Conservation (phyloP, 371 early-diverging fungal species). For the Rhizopus sp. region DNA sequence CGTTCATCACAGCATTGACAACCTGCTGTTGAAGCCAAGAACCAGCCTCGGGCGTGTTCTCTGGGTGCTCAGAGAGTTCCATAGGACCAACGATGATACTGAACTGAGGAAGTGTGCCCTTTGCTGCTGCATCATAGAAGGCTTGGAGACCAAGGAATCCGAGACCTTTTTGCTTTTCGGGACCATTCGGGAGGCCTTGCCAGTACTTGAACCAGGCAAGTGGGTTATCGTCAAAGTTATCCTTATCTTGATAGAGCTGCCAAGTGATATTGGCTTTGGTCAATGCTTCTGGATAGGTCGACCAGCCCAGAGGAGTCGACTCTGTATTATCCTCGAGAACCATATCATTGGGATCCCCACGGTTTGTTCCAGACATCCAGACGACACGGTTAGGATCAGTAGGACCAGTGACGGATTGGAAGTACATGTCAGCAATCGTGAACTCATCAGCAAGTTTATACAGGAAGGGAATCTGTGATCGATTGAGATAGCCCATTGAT, state of each 20-base stretch:
- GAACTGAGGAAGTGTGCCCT: slow-evolving; percentile 29
- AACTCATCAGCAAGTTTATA: slow-evolving; percentile 30
- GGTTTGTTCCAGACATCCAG: slow-evolving; percentile 33
- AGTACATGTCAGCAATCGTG: slow-evolving; percentile 33
- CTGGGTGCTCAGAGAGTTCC: slow-evolving; percentile 27
- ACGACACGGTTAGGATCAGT: slow-evolving; percentile 32
- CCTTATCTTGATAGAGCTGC: slow-evolving; percentile 34
- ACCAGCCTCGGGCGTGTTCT: slow-evolving; percentile 32
- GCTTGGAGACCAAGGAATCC: slow-evolving; percentile 31
- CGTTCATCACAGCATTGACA: slow-evolving; percentile 32
- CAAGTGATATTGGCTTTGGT: slow-evolving; percentile 26
- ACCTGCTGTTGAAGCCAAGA: slow-evolving; percentile 35
- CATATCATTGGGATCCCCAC: slow-evolving; percentile 18
- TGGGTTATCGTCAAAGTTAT: slow-evolving; percentile 22
- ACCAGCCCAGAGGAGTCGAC: slow-evolving; percentile 17
- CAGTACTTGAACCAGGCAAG: slow-evolving; percentile 35
- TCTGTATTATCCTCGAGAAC: slow-evolving; percentile 30
- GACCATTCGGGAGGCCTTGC: slow-evolving; percentile 21
- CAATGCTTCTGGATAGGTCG: slow-evolving; percentile 26
- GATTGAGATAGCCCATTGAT: slow-evolving; percentile 32
- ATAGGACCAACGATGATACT: slow-evolving; percentile 20
- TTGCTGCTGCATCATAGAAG: slow-evolving; percentile 27
- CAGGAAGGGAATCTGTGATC: slow-evolving; percentile 30
- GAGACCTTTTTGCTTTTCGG: slow-evolving; percentile 30
- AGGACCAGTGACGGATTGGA: slow-evolving; percentile 28